Base-by-base conservation (phyloP, 768 basidiomycete species). In the Mycena albidolilacea region DNA sequence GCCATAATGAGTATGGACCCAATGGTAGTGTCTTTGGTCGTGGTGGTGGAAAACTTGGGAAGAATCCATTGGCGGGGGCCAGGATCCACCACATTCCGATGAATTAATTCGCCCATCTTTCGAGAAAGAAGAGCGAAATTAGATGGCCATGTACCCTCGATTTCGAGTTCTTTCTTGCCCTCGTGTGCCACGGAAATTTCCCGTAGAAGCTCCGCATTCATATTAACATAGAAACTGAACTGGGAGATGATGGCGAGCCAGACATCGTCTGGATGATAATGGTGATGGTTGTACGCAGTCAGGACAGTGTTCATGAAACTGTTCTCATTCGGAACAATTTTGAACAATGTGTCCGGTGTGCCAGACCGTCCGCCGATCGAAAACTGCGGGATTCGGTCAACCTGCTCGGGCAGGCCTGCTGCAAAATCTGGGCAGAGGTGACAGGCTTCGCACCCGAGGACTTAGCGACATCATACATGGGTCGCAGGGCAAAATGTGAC, bases 251-350 rank as follows among this genome's bases (percentile, higher is more conserved):
- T 85, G 0, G 85, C 82, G 7, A 84, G 77, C 85, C 88, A 88
- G 48, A 88, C 81, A 75, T 89, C 88, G 62, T 89, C 88, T 7
- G 87, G 88, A 6, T 87, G 21, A 87, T 73, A 67, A 85, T 77
- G 52, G 46, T 64, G 30, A 7, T 4, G 3, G 46, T 7, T 64
- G 7, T 48, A 64, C 21, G 64, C 64, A 2, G 30, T 35, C 21
- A 52, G 17, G n/a, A 64, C 50, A 17, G 50, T 52, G n/a, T 52
- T 52, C n/a, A 52, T 7, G 50, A 52, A 52, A 52, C 50, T 21
- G 15, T 46, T 52, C 30, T 64, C 12, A 46, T 43, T 41, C 5
- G 48, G 46, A 17, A 46, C 14, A 44, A 52, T 52, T 21, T 52
- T 21, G 50, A 52, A 52, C 5, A 6, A 7, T 5, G 19, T 21